Conservation (phyloP, 2,329 filamentous ascomycete species). For the Aspergillus japonicus region DNA sequence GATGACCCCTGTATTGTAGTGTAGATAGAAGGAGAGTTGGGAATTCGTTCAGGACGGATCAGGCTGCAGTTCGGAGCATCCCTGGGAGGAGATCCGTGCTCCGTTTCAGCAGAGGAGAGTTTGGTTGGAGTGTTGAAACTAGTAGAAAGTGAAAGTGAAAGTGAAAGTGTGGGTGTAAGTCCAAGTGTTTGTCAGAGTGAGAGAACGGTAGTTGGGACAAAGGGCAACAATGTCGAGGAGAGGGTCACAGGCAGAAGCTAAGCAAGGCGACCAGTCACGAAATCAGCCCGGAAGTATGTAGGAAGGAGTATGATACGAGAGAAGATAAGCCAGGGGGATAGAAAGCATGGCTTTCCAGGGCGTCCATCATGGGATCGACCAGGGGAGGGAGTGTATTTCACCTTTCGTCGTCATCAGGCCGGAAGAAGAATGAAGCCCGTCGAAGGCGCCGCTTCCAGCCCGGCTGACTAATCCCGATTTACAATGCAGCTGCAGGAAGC, state of each 20-base stretch:
- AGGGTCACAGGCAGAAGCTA: background rate
- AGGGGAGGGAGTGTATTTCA: background rate
- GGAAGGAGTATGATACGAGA: background rate
- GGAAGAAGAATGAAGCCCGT: constrained; percentile 11
- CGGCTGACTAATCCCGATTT: constrained; percentile 26
- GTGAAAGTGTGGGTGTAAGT: too few species aligned
- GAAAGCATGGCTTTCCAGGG: background rate
- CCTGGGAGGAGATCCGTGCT: constrained; percentile 32
- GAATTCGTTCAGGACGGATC: background rate
- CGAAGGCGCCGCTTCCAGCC: constrained; percentile 18
- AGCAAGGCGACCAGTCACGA: background rate
- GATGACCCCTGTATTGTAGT: background rate
- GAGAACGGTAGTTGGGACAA: background rate
- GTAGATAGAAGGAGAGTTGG: background rate
- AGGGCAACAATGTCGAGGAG: background rate
- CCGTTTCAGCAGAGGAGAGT: constrained; percentile 31
- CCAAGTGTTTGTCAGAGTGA: background rate
- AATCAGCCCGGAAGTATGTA: background rate
- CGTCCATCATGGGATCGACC: background rate
- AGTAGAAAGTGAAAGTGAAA: constrained; percentile 2
- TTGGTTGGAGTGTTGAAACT: background rate
- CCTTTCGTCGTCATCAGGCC: background rate
- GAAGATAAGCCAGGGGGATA: background rate
- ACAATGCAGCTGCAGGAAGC: background rate
- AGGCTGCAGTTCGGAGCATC: constrained; percentile 11